Base-by-base conservation (phyloP, 2,329 filamentous ascomycete species). In the Sporothrix globosa region DNA sequence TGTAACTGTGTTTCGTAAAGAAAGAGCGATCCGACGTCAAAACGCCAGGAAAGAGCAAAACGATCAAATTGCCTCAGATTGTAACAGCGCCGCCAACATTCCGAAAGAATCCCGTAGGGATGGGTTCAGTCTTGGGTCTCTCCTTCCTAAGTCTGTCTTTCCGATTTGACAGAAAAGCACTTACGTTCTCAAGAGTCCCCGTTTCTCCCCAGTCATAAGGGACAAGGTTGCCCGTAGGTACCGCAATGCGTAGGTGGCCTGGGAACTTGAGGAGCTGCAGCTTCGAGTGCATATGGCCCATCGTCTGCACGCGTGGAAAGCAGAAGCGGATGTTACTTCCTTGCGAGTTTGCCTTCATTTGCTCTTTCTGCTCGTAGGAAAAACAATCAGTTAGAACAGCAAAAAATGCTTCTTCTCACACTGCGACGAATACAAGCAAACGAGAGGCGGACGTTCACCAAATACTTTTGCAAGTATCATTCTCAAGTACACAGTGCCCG, bases 281-380 rank as follows among this genome's bases (percentile, higher is more conserved):
- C 78, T 99, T 98, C 66, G 93, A 97, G 79, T 98, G 96, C 93
- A 98, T 97, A 75, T 86, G 89, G 30, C 89, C 90, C 6, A 87
- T 83, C 1, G 88, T 87, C 53, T 88, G 83, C 92, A 97, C 95
- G 2, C 86, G 86, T 19, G 95, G 95, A 77, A 98, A 97, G 77
- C 92, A 93, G 69, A 90, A 90, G 24, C 87, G 87, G 69, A 96
- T 83, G 50, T 79, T 75, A 67, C 85, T 81, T n/a, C 76, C 73
- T 21, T 86, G 86, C 11, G 82, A 82, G 71, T 85, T 86, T 39
- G 77, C 78, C 44, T 78, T 80, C 78, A 87, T 86, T 30, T 80
- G 78, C 52, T 81, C 76, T 80, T 85, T 85, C 84, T 87, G 69
- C 19, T 10, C 19, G 13, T 19, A n/a, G 30, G 17, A 21, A 21